Conservation (phyloP, 305 asterid genomes). For the Rubia peregrina region DNA sequence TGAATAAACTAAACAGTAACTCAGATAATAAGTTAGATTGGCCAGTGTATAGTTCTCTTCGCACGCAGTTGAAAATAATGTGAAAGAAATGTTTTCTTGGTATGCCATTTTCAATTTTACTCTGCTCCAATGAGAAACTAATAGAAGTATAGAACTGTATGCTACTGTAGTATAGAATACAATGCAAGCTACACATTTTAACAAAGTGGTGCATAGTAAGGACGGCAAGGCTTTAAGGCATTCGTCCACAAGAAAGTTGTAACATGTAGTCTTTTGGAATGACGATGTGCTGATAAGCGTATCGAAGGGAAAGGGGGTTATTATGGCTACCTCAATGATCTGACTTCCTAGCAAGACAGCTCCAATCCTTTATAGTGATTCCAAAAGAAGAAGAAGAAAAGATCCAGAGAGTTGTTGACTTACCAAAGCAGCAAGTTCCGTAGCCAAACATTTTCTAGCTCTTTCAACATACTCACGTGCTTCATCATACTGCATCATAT, state of each 20-base stretch:
- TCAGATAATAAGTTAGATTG: neutral
- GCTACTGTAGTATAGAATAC: too few relatives aligned
- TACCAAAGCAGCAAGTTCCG: constrained; percentile 99
- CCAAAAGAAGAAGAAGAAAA: neutral
- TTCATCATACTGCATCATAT: constrained; percentile 71
- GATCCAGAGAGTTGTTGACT: constrained; percentile 8
- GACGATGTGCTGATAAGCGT: neutral
- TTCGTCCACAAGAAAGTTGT: neutral
- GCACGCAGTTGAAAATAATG: too few relatives aligned
- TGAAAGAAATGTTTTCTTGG: too few relatives aligned
- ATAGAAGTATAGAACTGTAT: too few relatives aligned
- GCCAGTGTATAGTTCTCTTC: too few relatives aligned
- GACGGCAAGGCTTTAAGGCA: neutral
- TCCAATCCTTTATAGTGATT: neutral
- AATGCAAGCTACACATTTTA: too few relatives aligned
- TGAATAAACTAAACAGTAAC: neutral
- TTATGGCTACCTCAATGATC: neutral
- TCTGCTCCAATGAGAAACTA: neutral
- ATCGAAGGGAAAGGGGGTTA: neutral
- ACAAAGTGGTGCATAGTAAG: too few relatives aligned
- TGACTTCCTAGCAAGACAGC: neutral
- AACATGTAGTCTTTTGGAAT: neutral
- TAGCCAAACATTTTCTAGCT: constrained; percentile 96
- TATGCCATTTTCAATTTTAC: too few relatives aligned
- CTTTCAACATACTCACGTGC: constrained; percentile 93